Base-by-base conservation (phyloP, 306 rosid species). In the Lathyrus aphaca region DNA sequence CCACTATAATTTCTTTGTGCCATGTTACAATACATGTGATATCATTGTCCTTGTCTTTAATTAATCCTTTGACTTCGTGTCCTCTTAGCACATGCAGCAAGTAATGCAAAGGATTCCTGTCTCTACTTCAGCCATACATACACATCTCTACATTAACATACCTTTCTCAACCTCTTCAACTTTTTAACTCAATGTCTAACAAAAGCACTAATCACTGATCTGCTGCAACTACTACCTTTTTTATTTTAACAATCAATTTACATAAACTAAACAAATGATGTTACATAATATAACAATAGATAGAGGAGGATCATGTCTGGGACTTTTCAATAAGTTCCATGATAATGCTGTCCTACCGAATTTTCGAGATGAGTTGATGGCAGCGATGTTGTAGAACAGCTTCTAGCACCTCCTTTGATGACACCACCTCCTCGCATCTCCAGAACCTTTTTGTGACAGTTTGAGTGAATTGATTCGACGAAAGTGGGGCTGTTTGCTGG, bases 401-500 rank as follows among this genome's bases (percentile, higher is more conserved):
- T 69, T 69, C 65, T 16, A 74, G 18, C 49, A 35, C 64, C 14
- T 19, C 73, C 75, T 54, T 57, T 74, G 64, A 70, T 23, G 66
- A 6, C 66, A 60, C 58, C 77, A 61, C 39, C 79, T 55, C 39
- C 80, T 81, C 97, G 82, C 91, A 91, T 87, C 88, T 88, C 97
- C 60, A 88, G 38, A 18, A 91, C 97, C 78, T 86, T 88, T 83
- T 83, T 91, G 82, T 91, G 97, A 27, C 86, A 82, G 82, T 91
- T 91, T 0, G 97, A 91, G 77, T 91, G 97, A 80, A 85, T 15
- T 3, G 93, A 66, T 13, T 82, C 66, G 14, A 85, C 79, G 8
- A 85, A 91, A 32, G 97, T 86, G 0, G 97, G 97, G 72, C 97
- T 91, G 27, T 86, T 89, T 4, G 92, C 92, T 0, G 97, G 97